These are phyloP conservation scores for Cryptococcus floricola DNA, from an alignment of 1,284 basidiomycete species.

Conservation along the genomic window DNA sequence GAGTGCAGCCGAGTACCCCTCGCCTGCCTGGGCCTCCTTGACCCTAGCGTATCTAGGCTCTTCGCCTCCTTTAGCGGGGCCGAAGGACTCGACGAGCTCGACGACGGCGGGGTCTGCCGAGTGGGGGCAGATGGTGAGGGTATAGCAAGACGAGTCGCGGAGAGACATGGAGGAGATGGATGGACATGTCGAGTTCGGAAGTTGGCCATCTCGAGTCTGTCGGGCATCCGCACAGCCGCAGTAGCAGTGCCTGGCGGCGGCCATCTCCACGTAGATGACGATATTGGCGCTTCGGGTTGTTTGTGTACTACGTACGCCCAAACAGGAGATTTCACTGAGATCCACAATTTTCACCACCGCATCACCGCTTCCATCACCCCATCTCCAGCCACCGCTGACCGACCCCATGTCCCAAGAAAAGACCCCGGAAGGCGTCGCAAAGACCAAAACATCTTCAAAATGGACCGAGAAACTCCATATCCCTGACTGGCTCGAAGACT, in stretches of 20 bases:
- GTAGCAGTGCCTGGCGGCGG: no score
- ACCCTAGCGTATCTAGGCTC: conserved; percentile 35
- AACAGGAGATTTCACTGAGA: no score
- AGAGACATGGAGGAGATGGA: conserved; percentile 27
- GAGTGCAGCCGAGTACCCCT: conserved; percentile 31
- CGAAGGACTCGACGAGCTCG: conserved; percentile 27
- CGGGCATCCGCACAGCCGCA: no score
- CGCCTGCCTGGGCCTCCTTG: conserved; percentile 24
- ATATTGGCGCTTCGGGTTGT: no score
- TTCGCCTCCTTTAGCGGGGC: neutral
- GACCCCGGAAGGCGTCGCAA: no score
- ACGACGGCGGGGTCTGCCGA: conserved; percentile 18
- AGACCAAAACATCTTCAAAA: no score
- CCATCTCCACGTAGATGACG: no score
- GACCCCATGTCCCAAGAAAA: no score
- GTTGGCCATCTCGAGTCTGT: neutral
- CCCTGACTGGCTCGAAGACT: conserved; percentile 25
- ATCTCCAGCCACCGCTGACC: neutral
- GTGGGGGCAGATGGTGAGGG: conserved; percentile 26
- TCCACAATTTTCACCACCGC: no score
- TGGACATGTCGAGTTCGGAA: neutral
- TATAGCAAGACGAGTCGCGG: conserved; percentile 38
- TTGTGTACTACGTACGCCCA: no score
- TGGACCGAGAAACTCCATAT: conserved; percentile 15
- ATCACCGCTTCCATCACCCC: neutral